Conservation (phyloP, 768 basidiomycete species). For the Tulasnella sp. region DNA sequence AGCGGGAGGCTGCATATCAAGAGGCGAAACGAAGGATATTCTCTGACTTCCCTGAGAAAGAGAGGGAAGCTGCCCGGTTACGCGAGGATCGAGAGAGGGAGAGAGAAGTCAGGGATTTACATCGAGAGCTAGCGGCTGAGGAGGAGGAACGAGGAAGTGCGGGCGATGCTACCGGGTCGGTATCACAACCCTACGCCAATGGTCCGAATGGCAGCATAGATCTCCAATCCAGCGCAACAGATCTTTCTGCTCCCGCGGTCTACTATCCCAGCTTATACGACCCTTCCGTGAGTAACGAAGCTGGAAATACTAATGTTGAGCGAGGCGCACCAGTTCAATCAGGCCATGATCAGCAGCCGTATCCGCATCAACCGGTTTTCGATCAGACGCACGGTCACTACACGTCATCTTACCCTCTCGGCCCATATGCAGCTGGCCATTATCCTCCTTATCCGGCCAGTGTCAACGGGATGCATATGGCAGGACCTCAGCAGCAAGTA, state of each 20-base stretch:
- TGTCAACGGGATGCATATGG: too few species aligned
- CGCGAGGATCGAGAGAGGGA: constrained; percentile 14
- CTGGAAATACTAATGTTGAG: neutral
- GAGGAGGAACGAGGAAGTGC: constrained; percentile 32
- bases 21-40: constrained; percentile 80
- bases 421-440: neutral
- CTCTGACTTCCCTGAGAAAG: constrained; percentile 48
- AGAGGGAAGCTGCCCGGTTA: constrained; percentile 1
- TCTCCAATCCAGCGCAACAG: constrained; percentile 34
- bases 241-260: constrained; percentile 49
- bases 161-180: constrained; percentile 22
- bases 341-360: neutral
- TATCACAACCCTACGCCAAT: constrained; percentile 70
- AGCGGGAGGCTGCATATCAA: constrained; percentile 83
- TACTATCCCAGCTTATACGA: constrained; percentile 67
- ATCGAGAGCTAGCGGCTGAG: constrained; percentile 11
- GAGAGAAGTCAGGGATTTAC: constrained; percentile 8
- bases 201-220: constrained; percentile 48
- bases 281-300: constrained; percentile 27
- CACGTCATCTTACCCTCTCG: neutral
- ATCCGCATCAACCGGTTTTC: neutral
- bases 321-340: neutral
- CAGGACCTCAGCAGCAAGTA: too few species aligned
- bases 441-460: constrained; percentile 2
- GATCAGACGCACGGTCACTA: neutral